Evolutionary conservation across 2,329 filamentous ascomycete species (phyloP).

Genomic region (Colletotrichum sp.): DNA sequence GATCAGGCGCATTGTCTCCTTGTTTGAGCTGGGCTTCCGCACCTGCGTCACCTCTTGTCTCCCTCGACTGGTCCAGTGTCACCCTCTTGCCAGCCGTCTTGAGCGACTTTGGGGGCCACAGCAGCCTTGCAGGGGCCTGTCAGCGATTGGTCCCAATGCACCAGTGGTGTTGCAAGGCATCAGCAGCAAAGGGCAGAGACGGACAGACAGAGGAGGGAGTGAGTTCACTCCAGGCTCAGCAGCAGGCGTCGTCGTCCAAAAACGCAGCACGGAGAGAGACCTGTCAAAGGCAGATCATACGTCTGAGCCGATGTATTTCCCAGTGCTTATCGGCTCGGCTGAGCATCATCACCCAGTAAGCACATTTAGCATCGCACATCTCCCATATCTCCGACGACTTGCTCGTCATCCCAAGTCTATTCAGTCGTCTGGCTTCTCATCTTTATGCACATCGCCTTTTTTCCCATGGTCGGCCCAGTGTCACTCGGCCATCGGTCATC

Average conservation of each 20-base stretch:
- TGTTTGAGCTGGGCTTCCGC: not conserved
- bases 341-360: not conserved
- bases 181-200: not conserved
- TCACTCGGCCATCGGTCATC: constrained; percentile 19
- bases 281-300: constrained; percentile 3
- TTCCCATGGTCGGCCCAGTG: constrained; percentile 2
- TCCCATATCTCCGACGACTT: not conserved
- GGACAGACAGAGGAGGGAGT: not conserved
- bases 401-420: constrained; percentile 6
- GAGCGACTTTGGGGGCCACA: not conserved
- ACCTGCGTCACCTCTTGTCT: constrained; percentile 1
- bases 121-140: not conserved
- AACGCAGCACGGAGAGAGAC: not conserved
- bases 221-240: not conserved
- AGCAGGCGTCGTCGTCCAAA: not conserved
- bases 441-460: constrained; percentile 19
- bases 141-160: not conserved
- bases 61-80: constrained; percentile 4
- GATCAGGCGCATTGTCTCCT: constrained; percentile 7
- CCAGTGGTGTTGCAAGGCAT: not conserved
- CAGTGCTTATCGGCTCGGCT: not conserved
- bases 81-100: not conserved
- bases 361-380: not conserved
- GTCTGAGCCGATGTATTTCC: not conserved
- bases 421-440: not conserved